Base-by-base conservation (phyloP, 2,329 filamentous ascomycete species). In the Paraphoma chrysanthemicola region DNA sequence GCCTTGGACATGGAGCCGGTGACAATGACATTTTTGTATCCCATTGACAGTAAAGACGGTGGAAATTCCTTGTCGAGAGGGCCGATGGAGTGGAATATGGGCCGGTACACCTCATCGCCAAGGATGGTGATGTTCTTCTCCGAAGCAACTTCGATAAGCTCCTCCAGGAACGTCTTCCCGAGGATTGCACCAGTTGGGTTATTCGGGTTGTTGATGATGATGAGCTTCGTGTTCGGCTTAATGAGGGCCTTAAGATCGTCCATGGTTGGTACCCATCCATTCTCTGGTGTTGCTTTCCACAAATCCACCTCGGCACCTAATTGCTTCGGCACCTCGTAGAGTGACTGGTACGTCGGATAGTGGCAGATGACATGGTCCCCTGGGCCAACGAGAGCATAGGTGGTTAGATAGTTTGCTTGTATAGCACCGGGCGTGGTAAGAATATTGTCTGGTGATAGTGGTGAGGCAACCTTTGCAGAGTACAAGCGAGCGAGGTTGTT, bases 1-100 rank as follows among this genome's bases (percentile, higher is more conserved):
- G 91, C 90, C 78, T 96, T 96, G 28, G 90, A 94, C 81, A 96
- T 86, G 16, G 90, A 93, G 12, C 92, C 89, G 0, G 91, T 95
- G 11, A 87, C 86, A 31, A 96, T 82, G 18, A 86, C 84, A 53
- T 88, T 89, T 3, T 84, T 78, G 75, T 96, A 95, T 43, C 87
- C 88, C 43, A 95, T 80, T 0, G 90, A 86, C 0, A 93, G 81
- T 10, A 88, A 82, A 0, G 91, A 92, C 0, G 90, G 88, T 2
- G 85, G 90, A 53, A 85, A 84, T 17, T 83, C 82, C 3, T 77
- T 64, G 54, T 85, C 81, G 31, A 81, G 73, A 0, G 85, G 83
- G 31, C 76, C 82, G 71, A 85, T 85, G 51, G 85, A 85, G 75
- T 96, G 91, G 79, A 93, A 96, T 3, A 96, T 80, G 0, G 92